Percentiles rank a stretch among this genome's conserved stretches.
Evolutionary conservation across 176 grass and related monocot species (phyloP).

Genomic region (Pontederia paniculata): DNA sequence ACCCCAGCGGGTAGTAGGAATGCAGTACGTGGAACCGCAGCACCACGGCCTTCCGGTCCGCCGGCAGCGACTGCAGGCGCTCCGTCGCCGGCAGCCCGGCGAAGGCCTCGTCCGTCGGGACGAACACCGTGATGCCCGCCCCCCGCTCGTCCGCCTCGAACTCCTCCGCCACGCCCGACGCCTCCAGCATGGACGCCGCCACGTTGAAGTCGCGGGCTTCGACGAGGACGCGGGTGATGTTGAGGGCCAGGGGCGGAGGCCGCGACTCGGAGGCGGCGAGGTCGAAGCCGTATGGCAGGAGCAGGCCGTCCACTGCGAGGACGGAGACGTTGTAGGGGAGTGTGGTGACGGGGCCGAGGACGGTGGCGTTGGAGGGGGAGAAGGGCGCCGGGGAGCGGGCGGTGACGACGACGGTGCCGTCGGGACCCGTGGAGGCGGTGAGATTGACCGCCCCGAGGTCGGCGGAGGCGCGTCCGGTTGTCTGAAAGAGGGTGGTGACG

Average conservation of each 20-base stretch:
- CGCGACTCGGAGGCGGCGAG: constrained; percentile 58
- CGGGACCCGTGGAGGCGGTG: constrained; percentile 12
- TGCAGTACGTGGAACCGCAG: constrained; percentile 96
- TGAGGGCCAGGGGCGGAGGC: constrained; percentile 33
- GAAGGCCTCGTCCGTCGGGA: constrained; percentile 94
- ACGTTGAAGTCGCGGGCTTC: constrained; percentile 78
- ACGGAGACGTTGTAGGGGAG: constrained; percentile 82
- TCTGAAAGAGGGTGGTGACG: constrained; percentile 88
- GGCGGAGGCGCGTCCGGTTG: constrained; percentile 69
- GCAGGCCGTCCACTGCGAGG: constrained; percentile 58
- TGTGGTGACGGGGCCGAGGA: constrained; percentile 46
- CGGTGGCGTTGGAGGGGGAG: constrained; percentile 53
- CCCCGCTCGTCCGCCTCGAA: constrained; percentile 73
- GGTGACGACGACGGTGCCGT: constrained; percentile 26
- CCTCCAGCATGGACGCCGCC: constrained; percentile 88
- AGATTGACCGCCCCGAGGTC: constrained; percentile 89
- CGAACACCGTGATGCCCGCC: constrained; percentile 85
- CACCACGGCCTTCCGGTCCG: constrained; percentile 67
- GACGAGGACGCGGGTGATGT: constrained; percentile 72
- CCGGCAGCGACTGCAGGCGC: constrained; percentile 83
- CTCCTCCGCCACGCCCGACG: constrained; percentile 63
- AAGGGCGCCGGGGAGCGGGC: constrained; percentile 55
- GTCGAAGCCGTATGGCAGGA: constrained; percentile 66
- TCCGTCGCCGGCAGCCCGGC: constrained; percentile 54
- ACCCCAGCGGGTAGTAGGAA: constrained; percentile 94